These are phyloP conservation scores for Emmonsiellopsis sp. DNA, from an alignment of 2,329 filamentous ascomycete species.

Conservation along the genomic window DNA sequence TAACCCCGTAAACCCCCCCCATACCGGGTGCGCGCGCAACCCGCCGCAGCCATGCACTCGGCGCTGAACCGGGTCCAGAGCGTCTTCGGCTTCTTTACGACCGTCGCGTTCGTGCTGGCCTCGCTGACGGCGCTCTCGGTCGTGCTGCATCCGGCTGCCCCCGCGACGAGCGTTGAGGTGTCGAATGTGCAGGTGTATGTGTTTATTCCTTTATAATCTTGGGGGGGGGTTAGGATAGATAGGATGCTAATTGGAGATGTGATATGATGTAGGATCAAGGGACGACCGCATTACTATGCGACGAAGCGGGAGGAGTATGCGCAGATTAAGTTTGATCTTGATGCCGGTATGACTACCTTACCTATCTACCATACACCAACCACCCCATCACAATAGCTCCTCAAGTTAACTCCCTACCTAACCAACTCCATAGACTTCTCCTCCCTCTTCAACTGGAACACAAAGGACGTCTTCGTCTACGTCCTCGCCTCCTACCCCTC, in stretches of 20 bases:
- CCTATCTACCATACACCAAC: not conserved
- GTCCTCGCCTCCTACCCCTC: constrained; percentile 65
- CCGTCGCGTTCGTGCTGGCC: constrained; percentile 74
- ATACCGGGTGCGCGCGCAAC: not conserved
- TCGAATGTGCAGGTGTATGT: constrained; percentile 74
- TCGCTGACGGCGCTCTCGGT: constrained; percentile 73
- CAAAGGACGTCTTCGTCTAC: constrained; percentile 95
- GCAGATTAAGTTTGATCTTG: constrained; percentile 83
- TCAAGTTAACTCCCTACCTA: not conserved
- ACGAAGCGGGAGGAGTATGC: constrained; percentile 92
- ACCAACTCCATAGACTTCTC: constrained; percentile 54
- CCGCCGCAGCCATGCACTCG: constrained; percentile 65
- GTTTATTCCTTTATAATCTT: constrained; percentile 8
- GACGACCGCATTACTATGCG: constrained; percentile 92
- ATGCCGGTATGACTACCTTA: constrained; percentile 48
- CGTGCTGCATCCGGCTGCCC: constrained; percentile 45
- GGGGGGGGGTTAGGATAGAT: no score
- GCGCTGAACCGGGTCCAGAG: constrained; percentile 76
- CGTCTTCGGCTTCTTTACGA: constrained; percentile 97
- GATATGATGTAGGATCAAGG: constrained; percentile 56
- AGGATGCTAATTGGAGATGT: no score
- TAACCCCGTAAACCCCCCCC: not conserved
- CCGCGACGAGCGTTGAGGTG: constrained; percentile 42
- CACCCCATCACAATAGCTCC: not conserved
- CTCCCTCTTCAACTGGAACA: constrained; percentile 97